Percentiles rank a stretch among this genome's conserved stretches.
phyloP scores from a whole-genome alignment of 306 rosid genomes.

The Crataegus laevigata region DNA sequence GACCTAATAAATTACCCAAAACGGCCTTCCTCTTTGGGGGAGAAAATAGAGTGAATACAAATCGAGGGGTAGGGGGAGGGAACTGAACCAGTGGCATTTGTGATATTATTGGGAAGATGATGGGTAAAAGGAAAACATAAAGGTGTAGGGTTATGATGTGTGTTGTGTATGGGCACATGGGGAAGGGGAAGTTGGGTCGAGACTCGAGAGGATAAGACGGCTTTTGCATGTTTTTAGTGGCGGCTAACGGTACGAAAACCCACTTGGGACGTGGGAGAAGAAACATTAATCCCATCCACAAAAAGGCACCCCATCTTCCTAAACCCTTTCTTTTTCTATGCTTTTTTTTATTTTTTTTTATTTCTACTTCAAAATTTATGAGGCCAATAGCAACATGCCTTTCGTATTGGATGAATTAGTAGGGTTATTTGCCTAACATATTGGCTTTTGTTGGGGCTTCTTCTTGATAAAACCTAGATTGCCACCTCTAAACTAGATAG shows the following conservation, averaged over 20 bases:
- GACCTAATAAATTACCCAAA: conserved; percentile 29
- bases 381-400: not conserved
- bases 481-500: not conserved
- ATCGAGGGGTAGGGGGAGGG: conserved; percentile 1
- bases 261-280: conserved; percentile 13
- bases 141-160: conserved; percentile 23
- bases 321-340: not conserved
- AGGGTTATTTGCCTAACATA: not conserved
- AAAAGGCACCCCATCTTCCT: not conserved
- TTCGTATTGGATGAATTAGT: not conserved
- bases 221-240: conserved; percentile 40
- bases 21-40: conserved; percentile 6
- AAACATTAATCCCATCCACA: conserved; percentile 41
- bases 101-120: conserved; percentile 19
- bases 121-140: conserved; percentile 21
- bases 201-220: conserved; percentile 51
- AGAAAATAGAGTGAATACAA: conserved; percentile 2
- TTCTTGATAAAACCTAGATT: not conserved
- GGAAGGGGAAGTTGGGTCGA: conserved; percentile 16
- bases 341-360: not conserved
- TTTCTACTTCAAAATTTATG: not conserved
- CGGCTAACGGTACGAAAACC: conserved; percentile 24
- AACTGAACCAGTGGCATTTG: conserved; percentile 23
- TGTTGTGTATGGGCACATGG: conserved; percentile 45
- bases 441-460: not conserved